phyloP scores from a whole-genome alignment of 1,139 yeast genomes.

The Pichia sp. region DNA sequence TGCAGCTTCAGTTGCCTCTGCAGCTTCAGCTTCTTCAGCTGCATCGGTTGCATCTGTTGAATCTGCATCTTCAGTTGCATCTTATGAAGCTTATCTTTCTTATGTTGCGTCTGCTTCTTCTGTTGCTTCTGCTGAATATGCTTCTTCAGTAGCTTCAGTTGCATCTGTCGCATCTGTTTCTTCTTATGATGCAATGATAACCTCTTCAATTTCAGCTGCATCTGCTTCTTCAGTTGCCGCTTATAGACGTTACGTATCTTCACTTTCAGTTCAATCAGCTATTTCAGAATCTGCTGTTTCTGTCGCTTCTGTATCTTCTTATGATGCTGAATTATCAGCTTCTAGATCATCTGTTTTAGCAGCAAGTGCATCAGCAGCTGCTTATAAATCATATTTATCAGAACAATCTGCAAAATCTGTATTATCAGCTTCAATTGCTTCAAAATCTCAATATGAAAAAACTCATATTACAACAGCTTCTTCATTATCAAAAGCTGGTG shows the following conservation, averaged over 20 bases:
- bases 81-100: constrained; percentile 19
- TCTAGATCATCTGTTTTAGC: constrained; percentile 1
- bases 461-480: constrained; percentile 22
- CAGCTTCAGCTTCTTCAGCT: constrained; percentile 17
- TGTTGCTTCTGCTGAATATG: constrained; percentile 15
- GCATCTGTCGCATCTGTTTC: constrained; percentile 15
- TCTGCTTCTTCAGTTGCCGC: constrained; percentile 6
- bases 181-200: no score
- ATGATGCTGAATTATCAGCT: constrained; percentile 11
- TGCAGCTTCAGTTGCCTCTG: constrained; percentile 16
- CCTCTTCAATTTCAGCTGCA: constrained; percentile 19
- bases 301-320: constrained; percentile 9
- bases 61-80: constrained; percentile 15
- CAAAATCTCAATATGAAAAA: constrained; percentile 19
- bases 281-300: constrained; percentile 21
- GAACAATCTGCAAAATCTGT: constrained; percentile 14
- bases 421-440: constrained; percentile 16
- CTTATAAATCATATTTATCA: constrained; percentile 18
- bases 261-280: constrained; percentile 22
- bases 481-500: constrained; percentile 19
- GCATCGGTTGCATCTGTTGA: constrained; percentile 25
- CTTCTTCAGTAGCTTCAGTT: constrained; percentile 17
- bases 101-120: constrained; percentile 26
- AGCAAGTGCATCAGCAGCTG: constrained; percentile 9
- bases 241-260: constrained; percentile 3